A percentile compares a stretch with the other conserved stretches of the same genome.
Conservation (phyloP, 352 stramenopile genomes). For the Aphanomyces stellatus region DNA sequence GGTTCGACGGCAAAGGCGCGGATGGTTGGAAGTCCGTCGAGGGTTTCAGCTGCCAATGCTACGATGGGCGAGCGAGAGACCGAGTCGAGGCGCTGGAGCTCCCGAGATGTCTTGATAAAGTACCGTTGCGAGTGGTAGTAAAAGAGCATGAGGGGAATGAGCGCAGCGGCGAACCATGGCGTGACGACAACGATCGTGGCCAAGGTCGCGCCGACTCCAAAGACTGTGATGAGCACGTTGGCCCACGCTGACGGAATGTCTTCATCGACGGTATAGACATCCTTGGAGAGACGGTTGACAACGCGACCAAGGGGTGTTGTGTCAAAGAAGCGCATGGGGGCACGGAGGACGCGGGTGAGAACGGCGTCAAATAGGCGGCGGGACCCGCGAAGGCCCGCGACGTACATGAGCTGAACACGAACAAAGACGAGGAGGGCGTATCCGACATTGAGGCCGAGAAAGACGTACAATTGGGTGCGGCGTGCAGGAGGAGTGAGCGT, state of each 20-base stretch:
- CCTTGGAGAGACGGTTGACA: constrained; percentile 88
- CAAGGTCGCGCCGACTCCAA: constrained; percentile 58
- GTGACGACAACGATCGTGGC: constrained; percentile 47
- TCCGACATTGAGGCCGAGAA: constrained; percentile 54
- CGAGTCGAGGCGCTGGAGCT: constrained; percentile 85
- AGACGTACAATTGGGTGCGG: constrained; percentile 72
- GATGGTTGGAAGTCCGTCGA: constrained; percentile 88
- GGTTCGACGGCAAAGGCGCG: constrained; percentile 34
- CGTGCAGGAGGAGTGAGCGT: constrained; percentile 20
- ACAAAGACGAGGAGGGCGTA: constrained; percentile 58
- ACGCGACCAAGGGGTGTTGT: constrained; percentile 89
- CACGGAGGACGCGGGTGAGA: constrained; percentile 46
- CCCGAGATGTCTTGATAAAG: constrained; percentile 47
- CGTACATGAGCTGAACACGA: constrained; percentile 48
- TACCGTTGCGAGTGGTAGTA: constrained; percentile 79
- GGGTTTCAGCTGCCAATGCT: constrained; percentile 72
- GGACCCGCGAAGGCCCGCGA: constrained; percentile 44
- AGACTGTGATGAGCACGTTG: constrained; percentile 26
- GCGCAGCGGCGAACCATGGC: constrained; percentile 38
- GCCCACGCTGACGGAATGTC: constrained; percentile 38
- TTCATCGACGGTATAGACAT: constrained; percentile 88
- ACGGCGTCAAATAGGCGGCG: constrained; percentile 52
- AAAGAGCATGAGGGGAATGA: constrained; percentile 47
- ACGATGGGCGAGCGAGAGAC: constrained; percentile 81
- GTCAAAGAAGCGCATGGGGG: constrained; percentile 88